These are phyloP conservation scores for Aspergillus brunneoviolaceus DNA, from an alignment of 2,329 filamentous ascomycete species.

Conservation along the genomic window DNA sequence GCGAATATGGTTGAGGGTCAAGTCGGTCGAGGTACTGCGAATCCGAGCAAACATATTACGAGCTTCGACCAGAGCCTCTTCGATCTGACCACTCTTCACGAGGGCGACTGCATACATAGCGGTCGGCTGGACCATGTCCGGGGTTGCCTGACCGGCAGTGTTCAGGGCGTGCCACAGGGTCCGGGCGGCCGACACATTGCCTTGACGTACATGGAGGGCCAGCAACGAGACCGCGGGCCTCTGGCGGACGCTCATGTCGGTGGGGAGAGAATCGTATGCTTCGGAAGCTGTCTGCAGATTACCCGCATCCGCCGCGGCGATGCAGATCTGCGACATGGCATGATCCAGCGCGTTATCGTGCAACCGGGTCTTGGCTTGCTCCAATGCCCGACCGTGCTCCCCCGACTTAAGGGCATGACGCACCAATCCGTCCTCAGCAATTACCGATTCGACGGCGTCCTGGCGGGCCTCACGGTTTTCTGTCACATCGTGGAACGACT, in stretches of 20 bases:
- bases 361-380: constrained; percentile 65
- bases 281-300: constrained; percentile 66
- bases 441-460: constrained; percentile 65
- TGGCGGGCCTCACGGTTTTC: constrained; percentile 58
- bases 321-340: constrained; percentile 72
- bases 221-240: constrained; percentile 74
- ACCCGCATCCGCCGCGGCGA: constrained; percentile 75
- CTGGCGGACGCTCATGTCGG: constrained; percentile 52
- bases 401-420: constrained; percentile 71
- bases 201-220: constrained; percentile 80
- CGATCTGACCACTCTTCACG: constrained; percentile 78
- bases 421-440: constrained; percentile 74
- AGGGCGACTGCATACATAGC: constrained; percentile 88
- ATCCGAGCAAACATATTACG: constrained; percentile 87
- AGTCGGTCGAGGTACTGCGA: constrained; percentile 59
- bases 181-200: constrained; percentile 73
- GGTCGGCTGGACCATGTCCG: constrained; percentile 77
- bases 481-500: constrained; percentile 50
- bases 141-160: constrained; percentile 55
- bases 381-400: constrained; percentile 70
- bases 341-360: constrained; percentile 57
- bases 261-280: constrained; percentile 62
- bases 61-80: constrained; percentile 75
- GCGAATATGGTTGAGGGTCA: constrained; percentile 55
- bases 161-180: constrained; percentile 78